Evolutionary conservation across 192 early-diverging fungal species (phyloP).

Genomic region (Backusella psychrophila): DNA sequence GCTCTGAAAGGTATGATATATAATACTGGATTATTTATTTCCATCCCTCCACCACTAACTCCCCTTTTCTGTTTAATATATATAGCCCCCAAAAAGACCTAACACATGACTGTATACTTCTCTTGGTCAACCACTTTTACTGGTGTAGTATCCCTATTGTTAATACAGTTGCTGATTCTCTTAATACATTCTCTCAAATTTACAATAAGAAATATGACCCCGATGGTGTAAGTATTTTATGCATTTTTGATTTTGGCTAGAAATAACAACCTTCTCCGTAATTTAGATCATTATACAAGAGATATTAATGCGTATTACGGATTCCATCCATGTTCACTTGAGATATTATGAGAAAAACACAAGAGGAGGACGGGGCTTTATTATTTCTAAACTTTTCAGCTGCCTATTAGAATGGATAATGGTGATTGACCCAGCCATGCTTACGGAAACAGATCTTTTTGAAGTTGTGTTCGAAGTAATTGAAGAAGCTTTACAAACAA

Average conservation of each 20-base stretch:
- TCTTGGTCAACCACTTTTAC: constrained; percentile 66
- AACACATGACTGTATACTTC: constrained; percentile 59
- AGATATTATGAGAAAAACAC: constrained; percentile 43
- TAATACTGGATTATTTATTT: not conserved
- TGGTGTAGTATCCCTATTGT: constrained; percentile 59
- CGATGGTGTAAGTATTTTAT: constrained; percentile 42
- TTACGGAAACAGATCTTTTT: constrained; percentile 63
- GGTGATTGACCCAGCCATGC: constrained; percentile 54
- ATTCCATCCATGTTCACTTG: constrained; percentile 67
- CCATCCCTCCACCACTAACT: not conserved
- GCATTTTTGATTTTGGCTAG: not conserved
- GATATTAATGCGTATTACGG: constrained; percentile 64
- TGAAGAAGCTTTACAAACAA: constrained; percentile 40
- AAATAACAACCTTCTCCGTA: not conserved
- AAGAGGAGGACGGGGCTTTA: constrained; percentile 42
- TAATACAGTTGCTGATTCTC: constrained; percentile 60
- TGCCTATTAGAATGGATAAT: constrained; percentile 78
- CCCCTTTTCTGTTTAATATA: not conserved
- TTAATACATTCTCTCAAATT: constrained; percentile 60
- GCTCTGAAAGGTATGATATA: constrained; percentile 19
- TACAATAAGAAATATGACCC: constrained; percentile 50
- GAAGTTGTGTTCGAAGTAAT: constrained; percentile 70
- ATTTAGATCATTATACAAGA: constrained; percentile 48
- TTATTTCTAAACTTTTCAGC: constrained; percentile 65
- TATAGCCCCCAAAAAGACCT: constrained; percentile 35